Evolutionary conservation across 805 yeast genomes (phyloP), one percentile per base, ranked within the genome.

Genomic region (Candida montana): DNA sequence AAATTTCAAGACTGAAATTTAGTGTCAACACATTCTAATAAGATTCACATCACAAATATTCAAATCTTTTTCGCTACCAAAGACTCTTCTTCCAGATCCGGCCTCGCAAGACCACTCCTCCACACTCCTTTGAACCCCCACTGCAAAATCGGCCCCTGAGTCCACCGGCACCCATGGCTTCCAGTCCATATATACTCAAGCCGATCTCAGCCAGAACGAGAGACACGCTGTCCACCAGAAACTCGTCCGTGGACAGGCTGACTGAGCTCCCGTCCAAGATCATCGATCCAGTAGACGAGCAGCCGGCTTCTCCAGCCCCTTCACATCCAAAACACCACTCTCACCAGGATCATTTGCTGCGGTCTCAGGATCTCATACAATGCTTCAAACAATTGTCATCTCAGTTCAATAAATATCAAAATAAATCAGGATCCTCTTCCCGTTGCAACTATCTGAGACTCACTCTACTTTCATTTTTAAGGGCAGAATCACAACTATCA

Each of bases 361-460:
- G n/a, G 31, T 23, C 23, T 4, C 35, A 35, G 12, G 34, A 33
- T 15, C 32, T 34, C 23, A 19, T 16, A 12, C 31, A 41, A 9
- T 10, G 16, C 11, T 37, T 32, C 28, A 37, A 31, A 19, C 39
- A 38, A 13, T 31, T 43, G 5, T 11, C 47, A 13, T 5, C 36
- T 9, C 34, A 40, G 1, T 26, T 34, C 21, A 15, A 31, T 5
- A 44, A 48, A 27, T 44, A 40, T 16, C 35, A 29, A 3, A 16
- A 30, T 20, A 48, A 44, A 35, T 44, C 49, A 4, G 31, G 41
- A 2, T 31, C 36, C 2, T 7, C 41, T 5, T 17, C 44, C 1
- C 43, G 38, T 11, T 39, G 49, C 21, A 50, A 50, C 24, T 40
- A 39, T 17, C 15, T 50, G 15, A 41, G 53, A 12, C 31, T 48